Base-by-base conservation (phyloP, 345 rosid genomes). In the Mangifera indica region DNA sequence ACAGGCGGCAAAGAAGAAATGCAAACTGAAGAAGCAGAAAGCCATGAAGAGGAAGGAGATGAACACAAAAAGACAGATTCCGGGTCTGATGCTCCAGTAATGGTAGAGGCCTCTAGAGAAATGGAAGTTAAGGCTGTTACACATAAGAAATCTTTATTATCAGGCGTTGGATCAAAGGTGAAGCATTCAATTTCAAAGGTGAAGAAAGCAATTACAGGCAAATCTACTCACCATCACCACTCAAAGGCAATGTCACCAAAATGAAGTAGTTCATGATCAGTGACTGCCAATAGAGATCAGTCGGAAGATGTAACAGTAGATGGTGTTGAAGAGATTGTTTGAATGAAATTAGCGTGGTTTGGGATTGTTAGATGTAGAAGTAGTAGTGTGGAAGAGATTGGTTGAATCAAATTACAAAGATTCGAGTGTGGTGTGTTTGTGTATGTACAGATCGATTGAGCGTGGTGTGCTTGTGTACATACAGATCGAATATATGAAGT, bases 141-240 rank as follows among this genome's bases (percentile, higher is more conserved):
- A 21, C 89, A 83, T 32, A 93, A 90, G 84, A 93, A 93, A 78
- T 88, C 96, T 77, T 83, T 93, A 77, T 85, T 93, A 63, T 86
- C 96, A 55, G 93, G 91, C 1, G 93, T 93, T 25, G 87, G 96
- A 57, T 93, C 97, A 64, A 90, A 87, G 82, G 97, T 93, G 22
- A 93, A 93, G 78, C 89, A 90, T 69, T 91, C 98, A 3, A 88
- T 91, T 77, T 88, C 93, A 51, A 94, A 90, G 79, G 98, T 94
- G 53, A 94, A 84, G 88, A 94, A 94, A 76, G 98, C 84, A 63
- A 88, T 94, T 60, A 87, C 83, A 0, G 92, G 98, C 0, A 90
- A 89, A 79, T 91, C 98, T 71, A 87, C 94, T 72, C 88, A 86
- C 67, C 86, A 87, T 72, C 88, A 86, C 67, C 86, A 87, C 69